Percentiles rank a stretch among this genome's conserved stretches.
Evolutionary conservation across 2,329 filamentous ascomycete species (phyloP).

Genomic region (Lachnellula cervina): DNA sequence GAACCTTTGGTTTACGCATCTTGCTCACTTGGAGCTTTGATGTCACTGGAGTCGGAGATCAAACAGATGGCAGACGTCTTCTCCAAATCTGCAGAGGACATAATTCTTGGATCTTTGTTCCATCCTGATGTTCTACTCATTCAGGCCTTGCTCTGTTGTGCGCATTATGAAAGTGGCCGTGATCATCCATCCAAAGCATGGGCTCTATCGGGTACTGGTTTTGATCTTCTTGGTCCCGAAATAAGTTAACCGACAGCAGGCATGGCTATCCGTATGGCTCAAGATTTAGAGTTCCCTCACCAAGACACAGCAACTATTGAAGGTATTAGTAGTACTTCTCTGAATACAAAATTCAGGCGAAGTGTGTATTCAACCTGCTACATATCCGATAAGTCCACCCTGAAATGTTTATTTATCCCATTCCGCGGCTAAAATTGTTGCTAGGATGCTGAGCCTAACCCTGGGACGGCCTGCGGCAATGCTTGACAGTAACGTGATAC

Average conservation of each 20-base stretch:
- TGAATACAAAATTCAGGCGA: slow-evolving; percentile 3
- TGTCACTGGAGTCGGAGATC: slow-evolving; percentile 7
- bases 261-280: slow-evolving; percentile 19
- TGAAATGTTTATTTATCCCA: neutral
- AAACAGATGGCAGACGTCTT: slow-evolving; percentile 5
- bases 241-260: slow-evolving; percentile 9
- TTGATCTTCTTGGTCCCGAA: no score
- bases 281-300: slow-evolving; percentile 8
- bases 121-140: neutral
- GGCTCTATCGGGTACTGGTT: slow-evolving; percentile 12
- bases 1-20: slow-evolving; percentile 9
- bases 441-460: slow-evolving; percentile 6
- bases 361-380: slow-evolving; percentile 12
- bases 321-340: slow-evolving; percentile 4
- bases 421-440: slow-evolving; percentile 1
- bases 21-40: slow-evolving; percentile 13
- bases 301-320: neutral
- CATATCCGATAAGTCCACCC: slow-evolving; percentile 15
- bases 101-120: neutral
- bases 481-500: neutral
- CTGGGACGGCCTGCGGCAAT: slow-evolving; percentile 2
- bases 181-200: slow-evolving; percentile 14
- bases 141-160: slow-evolving; percentile 11
- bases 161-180: slow-evolving; percentile 12
- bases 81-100: neutral